phyloP scores from a whole-genome alignment of 768 basidiomycete species.

The Rhodocollybia butyracea region DNA sequence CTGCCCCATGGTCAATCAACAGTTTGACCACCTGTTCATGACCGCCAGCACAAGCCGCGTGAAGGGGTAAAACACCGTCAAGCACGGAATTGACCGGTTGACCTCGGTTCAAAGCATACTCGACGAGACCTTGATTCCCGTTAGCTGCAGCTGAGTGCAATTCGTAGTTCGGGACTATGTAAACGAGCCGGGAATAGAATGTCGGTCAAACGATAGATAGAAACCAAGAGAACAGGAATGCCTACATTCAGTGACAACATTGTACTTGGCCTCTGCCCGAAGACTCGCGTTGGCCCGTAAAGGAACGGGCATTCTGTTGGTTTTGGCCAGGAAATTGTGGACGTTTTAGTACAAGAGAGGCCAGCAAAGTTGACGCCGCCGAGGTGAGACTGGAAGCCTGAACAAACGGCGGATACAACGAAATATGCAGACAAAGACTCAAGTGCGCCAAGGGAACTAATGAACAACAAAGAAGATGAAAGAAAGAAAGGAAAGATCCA shows the following conservation, averaged over 20 bases:
- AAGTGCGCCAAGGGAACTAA: background rate
- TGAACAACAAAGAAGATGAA: conserved; percentile 1
- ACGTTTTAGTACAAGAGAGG: background rate
- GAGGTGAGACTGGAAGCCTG: background rate
- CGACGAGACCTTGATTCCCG: conserved; percentile 90
- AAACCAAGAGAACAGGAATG: conserved; percentile 9
- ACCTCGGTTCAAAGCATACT: conserved; percentile 89
- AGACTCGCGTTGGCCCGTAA: conserved; percentile 39
- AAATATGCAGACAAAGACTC: background rate
- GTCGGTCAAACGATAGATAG: background rate
- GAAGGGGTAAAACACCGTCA: conserved; percentile 94
- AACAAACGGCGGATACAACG: background rate
- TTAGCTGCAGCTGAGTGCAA: conserved; percentile 75
- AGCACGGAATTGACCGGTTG: conserved; percentile 96
- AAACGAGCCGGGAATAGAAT: background rate
- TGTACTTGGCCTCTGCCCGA: conserved; percentile 54
- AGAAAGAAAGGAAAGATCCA: background rate
- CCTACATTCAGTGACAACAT: conserved; percentile 57
- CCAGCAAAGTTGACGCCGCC: background rate
- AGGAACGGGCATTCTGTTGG: conserved; percentile 42
- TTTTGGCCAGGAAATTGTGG: background rate
- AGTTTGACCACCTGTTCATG: conserved; percentile 84
- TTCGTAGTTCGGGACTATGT: conserved; percentile 71
- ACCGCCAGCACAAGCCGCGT: conserved; percentile 91
- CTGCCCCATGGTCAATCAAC: conserved; percentile 92